Conservation (phyloP, 768 basidiomycete species). For the Leccinum sublutescens region DNA sequence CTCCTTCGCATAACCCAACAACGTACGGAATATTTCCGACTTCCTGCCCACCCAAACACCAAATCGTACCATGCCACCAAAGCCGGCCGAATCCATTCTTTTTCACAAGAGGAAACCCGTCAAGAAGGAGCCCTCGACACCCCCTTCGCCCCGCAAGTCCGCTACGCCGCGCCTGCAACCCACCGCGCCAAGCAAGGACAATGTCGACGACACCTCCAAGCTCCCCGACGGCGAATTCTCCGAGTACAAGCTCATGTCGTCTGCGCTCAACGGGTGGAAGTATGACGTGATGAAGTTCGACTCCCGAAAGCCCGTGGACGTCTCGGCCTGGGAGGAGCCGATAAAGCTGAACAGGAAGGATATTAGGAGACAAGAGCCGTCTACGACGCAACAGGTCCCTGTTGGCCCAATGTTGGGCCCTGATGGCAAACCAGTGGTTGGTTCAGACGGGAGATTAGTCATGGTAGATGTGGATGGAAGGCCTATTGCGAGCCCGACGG, state of each 20-base stretch:
- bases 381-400: constrained; percentile 43
- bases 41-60: background rate
- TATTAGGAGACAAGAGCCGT: constrained; percentile 47
- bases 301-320: constrained; percentile 67
- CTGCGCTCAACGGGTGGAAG: constrained; percentile 81
- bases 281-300: constrained; percentile 94
- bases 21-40: background rate
- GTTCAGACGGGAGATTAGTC: constrained; percentile 70
- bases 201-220: constrained; percentile 49
- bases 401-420: constrained; percentile 75
- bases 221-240: constrained; percentile 68
- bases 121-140: constrained; percentile 25
- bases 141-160: constrained; percentile 37
- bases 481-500: constrained; percentile 49
- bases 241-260: constrained; percentile 79
- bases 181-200: constrained; percentile 39
- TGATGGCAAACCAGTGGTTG: constrained; percentile 84
- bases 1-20: background rate
- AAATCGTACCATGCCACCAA: constrained; percentile 25
- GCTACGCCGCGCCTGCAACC: constrained; percentile 40
- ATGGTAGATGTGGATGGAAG: constrained; percentile 81
- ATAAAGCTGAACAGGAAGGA: constrained; percentile 90
- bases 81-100: constrained; percentile 48
- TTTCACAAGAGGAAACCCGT: constrained; percentile 63
- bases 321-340: constrained; percentile 65